Evolutionary conservation across 768 basidiomycete genomes (phyloP).

Genomic region (Lyophyllum atratum): DNA sequence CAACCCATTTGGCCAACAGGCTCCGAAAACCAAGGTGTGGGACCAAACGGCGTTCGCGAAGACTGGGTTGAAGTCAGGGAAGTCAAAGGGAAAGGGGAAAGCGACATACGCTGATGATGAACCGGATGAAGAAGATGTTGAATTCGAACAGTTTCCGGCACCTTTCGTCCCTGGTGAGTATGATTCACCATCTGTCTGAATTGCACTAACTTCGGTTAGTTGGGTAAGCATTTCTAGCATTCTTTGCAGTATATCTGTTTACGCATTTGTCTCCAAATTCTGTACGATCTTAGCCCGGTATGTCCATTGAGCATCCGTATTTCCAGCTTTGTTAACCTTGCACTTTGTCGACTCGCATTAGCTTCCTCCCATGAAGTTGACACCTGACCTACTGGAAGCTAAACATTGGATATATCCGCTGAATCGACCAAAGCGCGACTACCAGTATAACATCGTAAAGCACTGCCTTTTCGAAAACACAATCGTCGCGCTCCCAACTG

Average conservation of each 20-base stretch:
- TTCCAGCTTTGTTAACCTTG: neutral
- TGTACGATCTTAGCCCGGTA: slow-evolving; percentile 32
- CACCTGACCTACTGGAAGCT: slow-evolving; percentile 73
- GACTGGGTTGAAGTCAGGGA: slow-evolving; percentile 63
- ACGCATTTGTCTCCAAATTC: neutral
- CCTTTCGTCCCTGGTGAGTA: slow-evolving; percentile 70
- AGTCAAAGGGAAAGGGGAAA: slow-evolving; percentile 53
- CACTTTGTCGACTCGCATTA: slow-evolving; percentile 28
- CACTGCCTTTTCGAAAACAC: slow-evolving; percentile 89
- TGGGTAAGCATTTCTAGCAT: slow-evolving; percentile 46
- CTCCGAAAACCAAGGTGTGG: slow-evolving; percentile 81
- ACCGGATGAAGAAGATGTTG: slow-evolving; percentile 60
- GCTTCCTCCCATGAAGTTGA: slow-evolving; percentile 78
- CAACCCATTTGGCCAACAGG: slow-evolving; percentile 53
- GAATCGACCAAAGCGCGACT: slow-evolving; percentile 86
- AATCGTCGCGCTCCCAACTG: slow-evolving; percentile 92
- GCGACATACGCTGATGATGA: slow-evolving; percentile 48
- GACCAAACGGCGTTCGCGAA: slow-evolving; percentile 88
- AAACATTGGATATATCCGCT: slow-evolving; percentile 92
- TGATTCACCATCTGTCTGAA: neutral
- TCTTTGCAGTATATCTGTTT: neutral
- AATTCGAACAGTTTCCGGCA: slow-evolving; percentile 85
- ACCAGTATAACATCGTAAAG: slow-evolving; percentile 92
- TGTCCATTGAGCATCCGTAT: slow-evolving; percentile 8
- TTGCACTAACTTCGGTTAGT: slow-evolving; percentile 31